These are phyloP conservation scores for Miscanthus lutarioriparius DNA, from an alignment of 176 grass and related monocot species.

Conservation along the genomic window DNA sequence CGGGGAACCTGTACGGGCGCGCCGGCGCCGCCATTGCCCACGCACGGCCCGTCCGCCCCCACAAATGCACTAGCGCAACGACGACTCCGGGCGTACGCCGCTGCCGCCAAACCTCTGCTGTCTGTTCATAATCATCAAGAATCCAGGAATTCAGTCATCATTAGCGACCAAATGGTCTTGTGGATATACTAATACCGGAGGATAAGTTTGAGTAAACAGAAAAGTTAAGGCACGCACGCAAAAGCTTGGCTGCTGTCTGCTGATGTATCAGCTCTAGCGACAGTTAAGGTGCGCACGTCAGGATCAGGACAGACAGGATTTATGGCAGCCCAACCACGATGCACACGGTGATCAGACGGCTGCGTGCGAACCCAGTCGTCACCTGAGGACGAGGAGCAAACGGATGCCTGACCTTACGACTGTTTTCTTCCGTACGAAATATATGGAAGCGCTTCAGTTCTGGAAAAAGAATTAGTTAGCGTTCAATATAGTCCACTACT, in stretches of 20 bases:
- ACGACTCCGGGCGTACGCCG: neutral
- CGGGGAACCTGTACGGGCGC: conserved; percentile 51
- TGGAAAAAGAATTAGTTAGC: neutral
- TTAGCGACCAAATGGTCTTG: neutral
- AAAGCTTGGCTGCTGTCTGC: neutral
- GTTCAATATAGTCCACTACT: neutral
- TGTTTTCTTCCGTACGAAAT: neutral
- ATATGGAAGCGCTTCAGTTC: neutral
- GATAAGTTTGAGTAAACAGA: neutral
- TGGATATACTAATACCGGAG: neutral
- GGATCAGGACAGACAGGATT: neutral
- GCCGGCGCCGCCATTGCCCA: conserved; percentile 24
- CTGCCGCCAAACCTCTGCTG: neutral
- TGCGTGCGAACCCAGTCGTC: neutral
- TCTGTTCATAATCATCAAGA: neutral
- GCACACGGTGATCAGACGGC: neutral
- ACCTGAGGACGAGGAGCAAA: neutral
- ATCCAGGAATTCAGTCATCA: neutral
- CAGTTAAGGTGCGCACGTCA: conserved; percentile 14
- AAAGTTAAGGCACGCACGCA: neutral
- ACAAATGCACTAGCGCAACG: neutral
- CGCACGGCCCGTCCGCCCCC: neutral
- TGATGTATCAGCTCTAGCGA: neutral
- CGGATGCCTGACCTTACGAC: neutral
- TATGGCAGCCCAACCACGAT: neutral